phyloP scores from a whole-genome alignment of 2,329 filamentous ascomycete genomes.

The Setomelanomma holmii region DNA sequence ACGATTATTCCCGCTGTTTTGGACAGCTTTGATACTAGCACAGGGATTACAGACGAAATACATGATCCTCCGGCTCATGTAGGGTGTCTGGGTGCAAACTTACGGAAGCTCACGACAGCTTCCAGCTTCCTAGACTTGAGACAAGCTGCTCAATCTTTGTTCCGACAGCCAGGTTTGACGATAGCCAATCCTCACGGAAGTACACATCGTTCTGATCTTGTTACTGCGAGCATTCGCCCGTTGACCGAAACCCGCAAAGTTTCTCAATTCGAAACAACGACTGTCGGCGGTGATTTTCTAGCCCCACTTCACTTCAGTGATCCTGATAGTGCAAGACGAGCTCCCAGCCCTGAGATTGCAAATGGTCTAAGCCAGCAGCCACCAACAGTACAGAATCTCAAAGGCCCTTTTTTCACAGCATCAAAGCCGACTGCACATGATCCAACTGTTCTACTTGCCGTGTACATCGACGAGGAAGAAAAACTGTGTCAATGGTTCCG shows the following conservation, averaged over 20 bases:
- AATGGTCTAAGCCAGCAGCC: slow-evolving; percentile 31
- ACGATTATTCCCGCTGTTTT: no score
- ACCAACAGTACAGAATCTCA: slow-evolving; percentile 45
- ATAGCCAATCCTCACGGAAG: slow-evolving; percentile 31
- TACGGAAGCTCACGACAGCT: neutral
- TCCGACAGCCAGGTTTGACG: slow-evolving; percentile 23
- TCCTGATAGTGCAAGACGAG: slow-evolving; percentile 27
- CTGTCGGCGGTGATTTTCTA: neutral
- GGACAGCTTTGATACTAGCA: no score
- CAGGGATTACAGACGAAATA: no score
- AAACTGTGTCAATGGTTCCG: slow-evolving; percentile 53
- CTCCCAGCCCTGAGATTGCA: slow-evolving; percentile 26
- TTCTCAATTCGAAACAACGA: neutral
- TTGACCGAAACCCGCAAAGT: no score
- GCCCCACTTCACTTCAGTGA: slow-evolving; percentile 36
- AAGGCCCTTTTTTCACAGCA: slow-evolving; percentile 47
- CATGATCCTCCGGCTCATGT: no score
- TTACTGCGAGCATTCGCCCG: no score
- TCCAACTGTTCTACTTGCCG: slow-evolving; percentile 30
- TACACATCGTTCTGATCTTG: no score
- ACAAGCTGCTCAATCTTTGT: slow-evolving; percentile 18
- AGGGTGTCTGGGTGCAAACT: no score
- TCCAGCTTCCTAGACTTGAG: no score
- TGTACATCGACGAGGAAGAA: slow-evolving; percentile 38
- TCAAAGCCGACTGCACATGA: slow-evolving; percentile 36